These are phyloP conservation scores for Astrocystis sublimbata DNA, from an alignment of 495 filamentous ascomycete species.

Conservation along the genomic window DNA sequence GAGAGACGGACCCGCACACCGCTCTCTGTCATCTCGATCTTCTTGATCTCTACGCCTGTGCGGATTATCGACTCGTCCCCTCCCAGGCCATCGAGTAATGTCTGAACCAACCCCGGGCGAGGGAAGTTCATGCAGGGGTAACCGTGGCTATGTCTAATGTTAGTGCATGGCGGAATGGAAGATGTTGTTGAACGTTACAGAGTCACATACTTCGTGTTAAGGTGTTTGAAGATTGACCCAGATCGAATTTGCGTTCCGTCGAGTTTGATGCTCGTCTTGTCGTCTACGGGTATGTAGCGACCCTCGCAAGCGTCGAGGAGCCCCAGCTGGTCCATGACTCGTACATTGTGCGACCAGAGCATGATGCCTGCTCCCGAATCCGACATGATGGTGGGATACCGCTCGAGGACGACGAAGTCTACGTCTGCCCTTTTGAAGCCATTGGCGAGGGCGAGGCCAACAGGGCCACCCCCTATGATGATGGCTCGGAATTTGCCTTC, in stretches of 20 bases:
- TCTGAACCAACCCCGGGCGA: constrained; percentile 34
- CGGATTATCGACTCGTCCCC: constrained; percentile 31
- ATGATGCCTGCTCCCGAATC: constrained; percentile 39
- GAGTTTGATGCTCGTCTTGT: not conserved
- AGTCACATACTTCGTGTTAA: not conserved
- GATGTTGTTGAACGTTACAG: not conserved
- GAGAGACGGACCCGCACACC: constrained; percentile 33
- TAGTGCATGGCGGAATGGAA: not conserved
- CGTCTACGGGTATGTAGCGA: constrained; percentile 1
- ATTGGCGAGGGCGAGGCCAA: constrained; percentile 51
- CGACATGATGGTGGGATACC: constrained; percentile 33
- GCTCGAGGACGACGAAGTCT: constrained; percentile 53
- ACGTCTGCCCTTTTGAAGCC: constrained; percentile 41
- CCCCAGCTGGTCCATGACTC: constrained; percentile 42
- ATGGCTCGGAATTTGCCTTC: constrained; percentile 44
- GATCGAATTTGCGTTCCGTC: not conserved
- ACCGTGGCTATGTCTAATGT: constrained; percentile 10
- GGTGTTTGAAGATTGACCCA: not conserved
- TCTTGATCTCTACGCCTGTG: constrained; percentile 26
- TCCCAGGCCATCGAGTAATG: constrained; percentile 35
- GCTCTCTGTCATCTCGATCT: constrained; percentile 28
- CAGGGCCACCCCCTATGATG: constrained; percentile 52
- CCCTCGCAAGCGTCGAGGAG: constrained; percentile 29
- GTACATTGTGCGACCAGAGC: constrained; percentile 31
- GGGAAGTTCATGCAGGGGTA: constrained; percentile 28